Evolutionary conservation across 139 green algal species (phyloP).

Genomic region (Closterium sp.): DNA sequence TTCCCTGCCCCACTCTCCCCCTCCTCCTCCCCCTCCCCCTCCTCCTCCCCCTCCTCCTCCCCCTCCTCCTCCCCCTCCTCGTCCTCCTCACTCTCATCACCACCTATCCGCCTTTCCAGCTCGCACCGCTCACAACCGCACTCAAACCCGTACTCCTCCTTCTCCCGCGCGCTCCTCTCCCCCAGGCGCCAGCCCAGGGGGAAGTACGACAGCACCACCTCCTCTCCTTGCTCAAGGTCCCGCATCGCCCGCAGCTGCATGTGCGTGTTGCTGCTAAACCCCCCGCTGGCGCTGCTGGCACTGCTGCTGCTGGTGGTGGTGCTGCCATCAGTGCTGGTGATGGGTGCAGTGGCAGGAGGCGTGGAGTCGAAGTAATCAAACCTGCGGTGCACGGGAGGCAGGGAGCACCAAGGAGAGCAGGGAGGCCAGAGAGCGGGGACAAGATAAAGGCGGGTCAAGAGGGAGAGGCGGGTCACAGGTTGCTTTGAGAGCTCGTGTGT

Average conservation of each 20-base stretch:
- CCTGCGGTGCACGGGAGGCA: background rate
- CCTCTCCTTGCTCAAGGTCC: background rate
- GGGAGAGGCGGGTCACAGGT: too few species aligned
- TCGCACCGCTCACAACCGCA: conserved; percentile 21
- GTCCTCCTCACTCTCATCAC: background rate
- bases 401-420: background rate
- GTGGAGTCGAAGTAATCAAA: background rate
- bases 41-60: background rate
- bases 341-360: background rate
- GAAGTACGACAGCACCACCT: conserved; percentile 28
- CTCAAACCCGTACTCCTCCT: conserved; percentile 37
- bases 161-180: background rate
- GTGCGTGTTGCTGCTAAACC: conserved; percentile 13
- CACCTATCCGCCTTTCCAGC: conserved; percentile 1
- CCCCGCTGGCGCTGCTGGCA: background rate
- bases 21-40: background rate
- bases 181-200: conserved; percentile 6
- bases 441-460: background rate
- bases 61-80: background rate
- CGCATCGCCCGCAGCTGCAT: conserved; percentile 23
- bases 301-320: background rate
- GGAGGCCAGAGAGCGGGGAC: too few species aligned
- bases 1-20: background rate
- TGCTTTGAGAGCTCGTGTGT: too few species aligned
- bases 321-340: background rate